Base-by-base conservation (phyloP, 495 filamentous ascomycete genomes). In the Penicillium macrosclerotiorum region DNA sequence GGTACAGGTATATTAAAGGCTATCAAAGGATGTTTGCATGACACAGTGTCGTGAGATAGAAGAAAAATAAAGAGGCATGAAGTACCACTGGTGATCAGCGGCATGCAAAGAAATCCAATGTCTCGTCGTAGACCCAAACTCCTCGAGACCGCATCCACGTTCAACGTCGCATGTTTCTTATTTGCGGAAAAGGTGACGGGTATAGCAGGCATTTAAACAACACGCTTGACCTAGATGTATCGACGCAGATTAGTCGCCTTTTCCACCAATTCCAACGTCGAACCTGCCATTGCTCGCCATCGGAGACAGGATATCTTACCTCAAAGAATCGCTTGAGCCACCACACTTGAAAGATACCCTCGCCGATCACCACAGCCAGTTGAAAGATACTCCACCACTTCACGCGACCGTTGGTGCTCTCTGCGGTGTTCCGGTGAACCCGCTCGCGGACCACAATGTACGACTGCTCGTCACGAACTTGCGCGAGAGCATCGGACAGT, bases 351-450 rank as follows among this genome's bases (percentile, higher is more conserved):
- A 97, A 98, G 38, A 96, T 74, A 57, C 90, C 90, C 75, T 96
- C 89, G 34, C 86, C 93, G 47, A 93, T 76, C 36, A 98, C 78
- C 43, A 98, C 86, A 39, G 82, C 80, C 45, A 98, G 78, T 69
- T 97, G 90, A 71, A 97, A 97, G 49, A 97, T 80, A 64, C 91
- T 96, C 94, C 94, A 98, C 93, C 93, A 98, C 72, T 98, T 98
- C 48, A 98, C 93, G 42, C 93, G 76, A 49, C 82, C 81, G 68
- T 98, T 98, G 45, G 93, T 98, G 79, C 90, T 96, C 77, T 98
- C 93, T 37, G 93, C 93, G 4, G 93, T 98, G 72, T 98, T 97
- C 55, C 93, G 81, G 78, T 98, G 93, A 44, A 89, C 92, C 51
- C 94, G 80, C 72, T 98, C 93, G 49, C 93, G 83, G 37, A 96